Evolutionary conservation across 768 basidiomycete genomes (phyloP).

Genomic region (Mycena filopes): DNA sequence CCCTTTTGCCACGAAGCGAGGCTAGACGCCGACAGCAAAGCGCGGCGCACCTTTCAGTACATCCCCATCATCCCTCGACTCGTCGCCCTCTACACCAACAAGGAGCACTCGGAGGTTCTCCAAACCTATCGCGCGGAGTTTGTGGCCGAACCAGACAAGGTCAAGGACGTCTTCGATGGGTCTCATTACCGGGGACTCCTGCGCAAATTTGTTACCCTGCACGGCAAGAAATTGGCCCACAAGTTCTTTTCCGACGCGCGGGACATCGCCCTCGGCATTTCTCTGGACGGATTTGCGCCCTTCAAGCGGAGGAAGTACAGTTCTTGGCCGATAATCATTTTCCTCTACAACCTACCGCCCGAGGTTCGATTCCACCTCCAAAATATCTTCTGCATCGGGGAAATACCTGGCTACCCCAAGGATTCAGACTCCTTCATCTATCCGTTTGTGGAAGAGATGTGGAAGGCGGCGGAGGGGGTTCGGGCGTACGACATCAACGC

Average conservation of each 20-base stretch:
- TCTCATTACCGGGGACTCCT: conserved; percentile 35
- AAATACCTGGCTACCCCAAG: conserved; percentile 45
- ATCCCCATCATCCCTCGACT: conserved; percentile 48
- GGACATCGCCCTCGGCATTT: conserved; percentile 49
- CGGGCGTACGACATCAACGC: neutral
- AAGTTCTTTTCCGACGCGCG: conserved; percentile 43
- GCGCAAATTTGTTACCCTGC: conserved; percentile 32
- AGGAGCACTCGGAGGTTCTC: conserved; percentile 28
- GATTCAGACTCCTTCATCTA: conserved; percentile 46
- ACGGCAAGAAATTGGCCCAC: conserved; percentile 32
- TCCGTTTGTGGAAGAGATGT: conserved; percentile 36
- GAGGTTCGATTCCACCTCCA: conserved; percentile 40
- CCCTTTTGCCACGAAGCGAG: conserved; percentile 43
- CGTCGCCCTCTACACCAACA: conserved; percentile 33
- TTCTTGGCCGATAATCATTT: conserved; percentile 46
- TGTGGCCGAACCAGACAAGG: neutral
- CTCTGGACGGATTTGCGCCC: conserved; percentile 48
- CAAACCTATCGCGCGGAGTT: conserved; percentile 35
- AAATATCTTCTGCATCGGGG: conserved; percentile 43
- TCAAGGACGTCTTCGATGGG: conserved; percentile 45
- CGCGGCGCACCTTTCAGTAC: conserved; percentile 41
- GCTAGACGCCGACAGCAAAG: conserved; percentile 25
- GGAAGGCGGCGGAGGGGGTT: conserved; percentile 15
- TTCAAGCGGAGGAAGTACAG: conserved; percentile 40
- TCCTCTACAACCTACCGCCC: conserved; percentile 45